phyloP scores from a whole-genome alignment of 1,284 basidiomycete genomes.

The Boletus coffeatus region DNA sequence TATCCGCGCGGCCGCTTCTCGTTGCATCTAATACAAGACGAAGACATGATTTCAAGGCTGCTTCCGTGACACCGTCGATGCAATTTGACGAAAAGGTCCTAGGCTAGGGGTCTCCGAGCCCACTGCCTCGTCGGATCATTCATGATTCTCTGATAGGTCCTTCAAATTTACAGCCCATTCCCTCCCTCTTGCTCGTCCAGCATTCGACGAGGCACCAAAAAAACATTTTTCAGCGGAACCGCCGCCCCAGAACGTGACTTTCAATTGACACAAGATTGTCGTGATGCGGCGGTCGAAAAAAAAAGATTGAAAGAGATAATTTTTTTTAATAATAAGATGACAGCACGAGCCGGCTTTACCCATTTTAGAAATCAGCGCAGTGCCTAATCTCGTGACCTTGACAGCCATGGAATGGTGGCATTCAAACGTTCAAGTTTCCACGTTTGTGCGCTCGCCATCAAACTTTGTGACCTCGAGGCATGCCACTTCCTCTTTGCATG shows the following conservation, averaged over 20 bases:
- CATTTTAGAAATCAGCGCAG: conserved; percentile 12
- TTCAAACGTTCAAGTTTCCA: conserved; percentile 4
- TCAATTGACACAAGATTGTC: too few species aligned
- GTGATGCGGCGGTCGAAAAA: too few species aligned
- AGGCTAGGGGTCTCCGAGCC: not conserved
- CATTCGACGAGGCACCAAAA: too few species aligned
- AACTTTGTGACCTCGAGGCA: conserved; percentile 27
- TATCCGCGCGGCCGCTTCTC: conserved; percentile 17
- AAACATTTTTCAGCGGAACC: too few species aligned
- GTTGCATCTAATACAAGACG: not conserved
- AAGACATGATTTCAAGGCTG: conserved; percentile 3
- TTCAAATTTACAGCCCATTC: too few species aligned
- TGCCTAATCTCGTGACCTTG: conserved; percentile 16
- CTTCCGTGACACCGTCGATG: conserved; percentile 24
- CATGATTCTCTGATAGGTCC: conserved; percentile 20
- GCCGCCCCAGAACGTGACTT: too few species aligned
- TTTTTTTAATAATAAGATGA: too few species aligned
- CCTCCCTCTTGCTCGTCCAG: too few species aligned
- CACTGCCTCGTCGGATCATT: conserved; percentile 12
- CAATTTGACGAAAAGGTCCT: conserved; percentile 26
- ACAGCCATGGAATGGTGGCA: conserved; percentile 5
- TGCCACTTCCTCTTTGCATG: conserved; percentile 4
- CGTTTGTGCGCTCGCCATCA: conserved; percentile 18
- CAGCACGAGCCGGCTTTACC: not conserved
- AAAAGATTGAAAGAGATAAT: not conserved